A percentile compares a stretch with the other conserved stretches of the same genome.
Evolutionary conservation across 495 filamentous ascomycete species (phyloP).

Genomic region (Thozetella sp.): DNA sequence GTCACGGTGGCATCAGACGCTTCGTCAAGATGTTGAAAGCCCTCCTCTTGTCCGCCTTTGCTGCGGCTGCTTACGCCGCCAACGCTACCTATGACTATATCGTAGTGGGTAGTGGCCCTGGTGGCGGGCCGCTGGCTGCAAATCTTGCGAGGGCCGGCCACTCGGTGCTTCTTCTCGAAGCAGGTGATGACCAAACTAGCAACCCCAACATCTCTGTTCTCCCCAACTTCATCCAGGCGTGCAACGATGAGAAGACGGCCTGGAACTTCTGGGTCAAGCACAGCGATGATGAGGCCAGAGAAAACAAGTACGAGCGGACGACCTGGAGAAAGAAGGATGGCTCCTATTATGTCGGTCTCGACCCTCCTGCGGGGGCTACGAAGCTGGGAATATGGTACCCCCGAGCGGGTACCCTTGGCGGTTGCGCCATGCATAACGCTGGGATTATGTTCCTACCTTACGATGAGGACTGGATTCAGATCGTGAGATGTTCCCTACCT

Average conservation of each 20-base stretch:
- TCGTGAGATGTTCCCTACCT: constrained; percentile 8
- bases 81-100: constrained; percentile 53
- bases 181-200: constrained; percentile 55
- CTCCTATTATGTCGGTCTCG: constrained; percentile 26
- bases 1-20: no score
- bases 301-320: constrained; percentile 25
- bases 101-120: constrained; percentile 60
- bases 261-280: constrained; percentile 45
- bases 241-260: constrained; percentile 25
- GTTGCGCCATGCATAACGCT: constrained; percentile 28
- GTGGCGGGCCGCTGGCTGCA: constrained; percentile 58
- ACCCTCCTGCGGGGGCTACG: constrained; percentile 31
- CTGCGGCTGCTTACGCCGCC: not conserved
- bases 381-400: constrained; percentile 35
- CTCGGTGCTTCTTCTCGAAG: constrained; percentile 57
- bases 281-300: constrained; percentile 25
- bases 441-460: constrained; percentile 21
- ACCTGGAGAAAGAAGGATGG: constrained; percentile 29
- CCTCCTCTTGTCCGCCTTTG: not conserved
- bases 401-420: constrained; percentile 28
- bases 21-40: not conserved
- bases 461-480: constrained; percentile 30
- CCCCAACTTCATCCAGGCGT: constrained; percentile 13
- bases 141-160: constrained; percentile 55
- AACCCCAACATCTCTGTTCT: constrained; percentile 22